A percentile compares a stretch with the other conserved stretches of the same genome.
These are phyloP conservation scores for Trichoderma brevicompactum DNA, from an alignment of 2,329 filamentous ascomycete genomes.

Conservation along the genomic window DNA sequence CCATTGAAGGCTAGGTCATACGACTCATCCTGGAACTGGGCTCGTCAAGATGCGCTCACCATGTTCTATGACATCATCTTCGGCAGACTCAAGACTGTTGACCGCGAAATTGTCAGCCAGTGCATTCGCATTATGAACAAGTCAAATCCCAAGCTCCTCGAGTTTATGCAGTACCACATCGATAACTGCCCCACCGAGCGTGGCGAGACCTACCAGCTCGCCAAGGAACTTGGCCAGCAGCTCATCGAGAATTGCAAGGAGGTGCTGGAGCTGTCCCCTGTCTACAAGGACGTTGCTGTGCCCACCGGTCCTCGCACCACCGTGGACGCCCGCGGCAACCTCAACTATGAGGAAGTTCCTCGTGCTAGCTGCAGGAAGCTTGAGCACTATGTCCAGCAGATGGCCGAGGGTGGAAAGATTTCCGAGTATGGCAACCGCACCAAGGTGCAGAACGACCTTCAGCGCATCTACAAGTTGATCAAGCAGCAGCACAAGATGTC, in stretches of 20 bases:
- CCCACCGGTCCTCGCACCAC: slow-evolving; percentile 91
- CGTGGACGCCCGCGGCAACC: slow-evolving; percentile 89
- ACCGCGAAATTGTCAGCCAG: slow-evolving; percentile 97
- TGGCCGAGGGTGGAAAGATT: slow-evolving; percentile 98
- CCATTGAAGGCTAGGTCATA: slow-evolving; percentile 93
- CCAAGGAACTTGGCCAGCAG: slow-evolving; percentile 89
- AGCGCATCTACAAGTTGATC: slow-evolving; percentile 96
- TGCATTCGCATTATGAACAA: slow-evolving; percentile 99
- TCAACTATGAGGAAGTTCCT: slow-evolving; percentile 87
- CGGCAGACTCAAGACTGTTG: slow-evolving; percentile 86
- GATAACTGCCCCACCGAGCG: slow-evolving; percentile 97
- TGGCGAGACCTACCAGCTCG: slow-evolving; percentile 97
- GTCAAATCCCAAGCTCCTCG: slow-evolving; percentile 90
- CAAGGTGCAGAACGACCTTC: slow-evolving; percentile 95
- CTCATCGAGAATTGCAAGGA: slow-evolving; percentile 98
- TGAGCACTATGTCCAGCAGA: slow-evolving; percentile 97
- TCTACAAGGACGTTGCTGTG: slow-evolving; percentile 93
- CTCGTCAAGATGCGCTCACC: slow-evolving; percentile 90
- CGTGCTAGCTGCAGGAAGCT: slow-evolving; percentile 91
- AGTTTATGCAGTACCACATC: slow-evolving; percentile 99
- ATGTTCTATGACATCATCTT: slow-evolving; percentile 99
- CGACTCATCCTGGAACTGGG: slow-evolving; percentile 99
- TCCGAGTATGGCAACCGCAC: slow-evolving; percentile 98
- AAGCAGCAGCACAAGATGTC: slow-evolving; percentile 98
- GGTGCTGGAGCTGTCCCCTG: slow-evolving; percentile 78